phyloP scores from a whole-genome alignment of 2,329 filamentous ascomycete genomes.

The Pseudodiploospora longispora region DNA sequence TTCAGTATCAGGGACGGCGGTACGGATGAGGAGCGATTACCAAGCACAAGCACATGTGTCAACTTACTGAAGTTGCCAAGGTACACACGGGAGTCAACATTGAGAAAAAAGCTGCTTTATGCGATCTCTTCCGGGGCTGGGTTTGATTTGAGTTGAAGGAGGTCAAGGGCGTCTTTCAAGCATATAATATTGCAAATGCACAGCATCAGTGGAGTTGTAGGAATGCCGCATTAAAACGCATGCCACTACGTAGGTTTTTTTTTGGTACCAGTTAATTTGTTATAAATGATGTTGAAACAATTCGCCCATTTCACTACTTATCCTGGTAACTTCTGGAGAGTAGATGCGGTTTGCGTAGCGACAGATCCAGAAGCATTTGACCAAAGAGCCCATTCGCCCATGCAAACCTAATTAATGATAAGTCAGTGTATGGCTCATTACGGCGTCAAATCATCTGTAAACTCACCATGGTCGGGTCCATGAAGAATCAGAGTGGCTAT shows the following conservation, averaged over 20 bases:
- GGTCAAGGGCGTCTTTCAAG: no score
- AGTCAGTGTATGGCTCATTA: no score
- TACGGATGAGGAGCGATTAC: conserved; percentile 58
- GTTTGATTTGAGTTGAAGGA: conserved; percentile 65
- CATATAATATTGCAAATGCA: not conserved
- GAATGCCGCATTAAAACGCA: no score
- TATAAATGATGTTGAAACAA: conserved; percentile 1
- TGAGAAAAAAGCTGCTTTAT: conserved; percentile 80
- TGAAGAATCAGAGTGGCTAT: conserved; percentile 21
- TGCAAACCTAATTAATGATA: conserved; percentile 56
- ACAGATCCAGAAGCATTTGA: conserved; percentile 70
- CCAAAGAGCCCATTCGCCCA: conserved; percentile 89
- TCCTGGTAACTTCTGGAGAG: conserved; percentile 41
- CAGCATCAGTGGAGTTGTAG: no score
- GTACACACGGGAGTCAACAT: conserved; percentile 56
- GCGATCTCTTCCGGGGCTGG: conserved; percentile 84
- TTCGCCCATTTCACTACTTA: not conserved
- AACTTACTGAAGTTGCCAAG: conserved; percentile 88
- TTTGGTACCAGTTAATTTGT: no score
- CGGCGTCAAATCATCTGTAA: no score
- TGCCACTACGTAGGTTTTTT: no score
- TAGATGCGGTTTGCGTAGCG: conserved; percentile 62
- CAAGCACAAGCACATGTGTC: conserved; percentile 92
- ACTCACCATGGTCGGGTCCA: conserved; percentile 30
- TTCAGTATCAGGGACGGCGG: conserved; percentile 83